Percentiles rank a stretch among this genome's conserved stretches.
These are phyloP conservation scores for Talaromyces marneffei DNA, from an alignment of 2,329 filamentous ascomycete species.

Conservation along the genomic window DNA sequence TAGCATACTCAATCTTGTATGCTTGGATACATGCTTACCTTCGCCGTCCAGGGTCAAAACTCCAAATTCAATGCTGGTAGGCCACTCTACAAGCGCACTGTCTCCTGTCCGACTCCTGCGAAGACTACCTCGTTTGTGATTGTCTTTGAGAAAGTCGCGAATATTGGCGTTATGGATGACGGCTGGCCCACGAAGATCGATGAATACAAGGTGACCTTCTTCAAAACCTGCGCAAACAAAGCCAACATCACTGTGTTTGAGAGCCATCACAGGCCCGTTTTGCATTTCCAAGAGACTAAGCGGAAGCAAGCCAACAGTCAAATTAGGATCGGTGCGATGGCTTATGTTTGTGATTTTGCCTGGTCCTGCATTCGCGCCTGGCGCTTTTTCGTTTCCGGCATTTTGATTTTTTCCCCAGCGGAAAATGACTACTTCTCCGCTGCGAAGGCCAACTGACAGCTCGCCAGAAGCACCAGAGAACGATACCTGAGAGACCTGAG, in stretches of 20 bases:
- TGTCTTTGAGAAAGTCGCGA: conserved; percentile 62
- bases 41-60: conserved; percentile 93
- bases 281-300: conserved; percentile 75
- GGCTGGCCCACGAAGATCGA: conserved; percentile 81
- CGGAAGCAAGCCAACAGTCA: conserved; percentile 78
- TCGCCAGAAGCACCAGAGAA: conserved; percentile 78
- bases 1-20: conserved; percentile 25
- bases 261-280: conserved; percentile 70
- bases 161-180: conserved; percentile 73
- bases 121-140: conserved; percentile 71
- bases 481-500: conserved; percentile 73
- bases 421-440: conserved; percentile 82
- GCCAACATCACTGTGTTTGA: conserved; percentile 85
- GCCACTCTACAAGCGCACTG: conserved; percentile 59
- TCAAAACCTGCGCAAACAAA: conserved; percentile 87
- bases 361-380: conserved; percentile 53
- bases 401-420: conserved; percentile 78
- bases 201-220: conserved; percentile 69
- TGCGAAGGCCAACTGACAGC: conserved; percentile 71
- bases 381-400: conserved; percentile 57
- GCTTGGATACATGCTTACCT: conserved; percentile 35
- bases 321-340: conserved; percentile 61
- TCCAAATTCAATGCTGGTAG: conserved; percentile 79
- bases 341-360: conserved; percentile 71
- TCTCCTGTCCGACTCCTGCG: conserved; percentile 48